Evolutionary conservation across 2,329 filamentous ascomycete species (phyloP), one percentile per base, ranked within the genome.

Genomic region (Paradendryphiella salina): DNA sequence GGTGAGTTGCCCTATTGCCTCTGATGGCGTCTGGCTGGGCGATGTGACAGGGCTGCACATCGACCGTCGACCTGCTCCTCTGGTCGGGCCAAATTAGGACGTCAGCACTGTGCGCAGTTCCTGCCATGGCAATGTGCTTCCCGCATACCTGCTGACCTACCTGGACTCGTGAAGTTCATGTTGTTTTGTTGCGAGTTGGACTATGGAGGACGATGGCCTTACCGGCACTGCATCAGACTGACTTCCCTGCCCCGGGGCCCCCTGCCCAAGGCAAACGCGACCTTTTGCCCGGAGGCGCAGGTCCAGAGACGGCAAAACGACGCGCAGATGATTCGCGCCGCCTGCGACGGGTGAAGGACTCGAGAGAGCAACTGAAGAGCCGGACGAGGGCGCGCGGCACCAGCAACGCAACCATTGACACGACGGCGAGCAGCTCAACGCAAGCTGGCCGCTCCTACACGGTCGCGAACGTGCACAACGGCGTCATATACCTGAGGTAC

Each of bases 401-500:
- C 21, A 71, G 66, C 61, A 72, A 54, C 61, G 65, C 57, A 54
- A 72, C 66, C 53, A 62, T 69, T 50, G 65, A 70, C 47, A 64
- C 64, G 13, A 46, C 60, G 23, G 59, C 62, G 33, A 63, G 56
- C 50, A 64, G 35, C 52, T 58, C 66, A 46, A 67, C 65, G 31
- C 56, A 59, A 6, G 60, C 62, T 33, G 70, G 72, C 18, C 67
- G 73, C 49, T 72, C 75, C 49, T 79, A 78, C 62, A 77, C 76
- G 3, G 77, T 79, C 21, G 74, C 72, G 23, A 79, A 79, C 61
- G 73, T 79, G 41, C 73, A 76, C 60, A 73, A 76, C 66, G 77
- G 77, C 52, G 73, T 75, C 45, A 73, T 79, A 45, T 79, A 79
- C 60, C 70, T 79, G 50, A 75, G 76, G 69, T 77, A 74, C 46